These are phyloP conservation scores for Populus hybrid DNA, from an alignment of 441 rosid species.

Conservation along the genomic window DNA sequence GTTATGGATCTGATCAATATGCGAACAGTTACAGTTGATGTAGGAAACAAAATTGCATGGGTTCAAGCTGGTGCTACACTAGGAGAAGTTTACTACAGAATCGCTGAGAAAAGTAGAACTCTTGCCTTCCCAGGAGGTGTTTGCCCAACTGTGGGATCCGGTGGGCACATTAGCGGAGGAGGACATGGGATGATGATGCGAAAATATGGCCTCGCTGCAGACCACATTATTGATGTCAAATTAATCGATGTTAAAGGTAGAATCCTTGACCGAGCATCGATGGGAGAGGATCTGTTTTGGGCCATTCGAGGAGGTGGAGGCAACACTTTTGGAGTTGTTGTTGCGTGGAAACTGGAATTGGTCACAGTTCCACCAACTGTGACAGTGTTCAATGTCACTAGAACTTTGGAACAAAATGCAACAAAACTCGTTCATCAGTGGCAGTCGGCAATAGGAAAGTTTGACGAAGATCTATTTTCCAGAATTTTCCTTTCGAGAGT, in stretches of 20 bases:
- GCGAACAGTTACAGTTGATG: not conserved
- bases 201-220: not conserved
- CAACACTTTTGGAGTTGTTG: conserved; percentile 48
- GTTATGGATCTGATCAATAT: conserved; percentile 19
- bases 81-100: not conserved
- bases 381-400: conserved; percentile 39
- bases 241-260: conserved; percentile 42
- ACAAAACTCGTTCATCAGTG: conserved; percentile 45
- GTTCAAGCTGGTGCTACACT: not conserved
- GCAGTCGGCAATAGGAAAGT: conserved; percentile 42
- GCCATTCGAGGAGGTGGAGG: conserved; percentile 65
- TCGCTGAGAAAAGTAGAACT: not conserved
- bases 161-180: not conserved
- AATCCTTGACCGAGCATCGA: conserved; percentile 32
- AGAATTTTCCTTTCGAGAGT: not conserved
- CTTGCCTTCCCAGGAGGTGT: not conserved
- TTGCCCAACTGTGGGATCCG: not conserved
- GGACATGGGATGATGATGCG: not conserved
- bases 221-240: not conserved
- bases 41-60: not conserved
- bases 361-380: conserved; percentile 47
- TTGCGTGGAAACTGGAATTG: conserved; percentile 49
- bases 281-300: conserved; percentile 60
- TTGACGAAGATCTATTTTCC: conserved; percentile 33
- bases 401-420: conserved; percentile 33